A percentile compares a stretch with the other conserved stretches of the same genome.
Evolutionary conservation across 495 filamentous ascomycete genomes (phyloP).

Genomic region (Xylaria intraflava): DNA sequence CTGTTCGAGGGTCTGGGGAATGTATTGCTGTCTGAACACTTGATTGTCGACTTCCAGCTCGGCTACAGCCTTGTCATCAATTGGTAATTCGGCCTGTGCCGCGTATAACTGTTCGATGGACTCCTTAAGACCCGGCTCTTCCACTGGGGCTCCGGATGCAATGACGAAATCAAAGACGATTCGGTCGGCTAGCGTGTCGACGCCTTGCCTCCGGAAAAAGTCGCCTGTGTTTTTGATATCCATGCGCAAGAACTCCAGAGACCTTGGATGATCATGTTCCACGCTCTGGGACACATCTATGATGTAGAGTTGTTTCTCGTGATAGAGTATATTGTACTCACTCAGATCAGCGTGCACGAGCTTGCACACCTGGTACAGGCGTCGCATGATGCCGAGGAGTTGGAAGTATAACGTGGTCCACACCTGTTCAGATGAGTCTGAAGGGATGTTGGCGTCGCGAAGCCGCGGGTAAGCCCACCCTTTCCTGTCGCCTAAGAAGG

Average conservation of each 20-base stretch:
- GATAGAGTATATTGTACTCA: conserved; percentile 94
- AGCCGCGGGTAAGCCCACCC: conserved; percentile 82
- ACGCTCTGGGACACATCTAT: conserved; percentile 98
- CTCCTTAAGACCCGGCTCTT: conserved; percentile 39
- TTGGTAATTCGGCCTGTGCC: conserved; percentile 21
- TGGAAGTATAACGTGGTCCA: conserved; percentile 78
- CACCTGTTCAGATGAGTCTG: conserved; percentile 58
- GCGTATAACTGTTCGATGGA: conserved; percentile 44
- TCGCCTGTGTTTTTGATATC: conserved; percentile 94
- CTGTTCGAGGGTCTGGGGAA: conserved; percentile 87
- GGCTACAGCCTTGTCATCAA: conserved; percentile 41
- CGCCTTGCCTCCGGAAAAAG: conserved; percentile 81
- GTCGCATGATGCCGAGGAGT: conserved; percentile 79
- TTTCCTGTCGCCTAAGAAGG: conserved; percentile 79
- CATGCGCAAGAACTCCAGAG: conserved; percentile 89
- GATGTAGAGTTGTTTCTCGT: conserved; percentile 75
- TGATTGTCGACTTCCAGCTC: conserved; percentile 69
- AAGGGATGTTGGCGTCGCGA: conserved; percentile 40
- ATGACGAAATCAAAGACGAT: conserved; percentile 75
- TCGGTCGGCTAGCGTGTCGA: conserved; percentile 68
- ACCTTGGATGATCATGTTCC: conserved; percentile 89
- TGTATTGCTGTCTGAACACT: conserved; percentile 91
- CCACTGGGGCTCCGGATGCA: conserved; percentile 42
- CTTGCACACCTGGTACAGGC: conserved; percentile 80
- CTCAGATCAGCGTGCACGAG: conserved; percentile 94